phyloP scores from a whole-genome alignment of 1,139 yeast species.

The Meyerozyma guilliermondii region DNA sequence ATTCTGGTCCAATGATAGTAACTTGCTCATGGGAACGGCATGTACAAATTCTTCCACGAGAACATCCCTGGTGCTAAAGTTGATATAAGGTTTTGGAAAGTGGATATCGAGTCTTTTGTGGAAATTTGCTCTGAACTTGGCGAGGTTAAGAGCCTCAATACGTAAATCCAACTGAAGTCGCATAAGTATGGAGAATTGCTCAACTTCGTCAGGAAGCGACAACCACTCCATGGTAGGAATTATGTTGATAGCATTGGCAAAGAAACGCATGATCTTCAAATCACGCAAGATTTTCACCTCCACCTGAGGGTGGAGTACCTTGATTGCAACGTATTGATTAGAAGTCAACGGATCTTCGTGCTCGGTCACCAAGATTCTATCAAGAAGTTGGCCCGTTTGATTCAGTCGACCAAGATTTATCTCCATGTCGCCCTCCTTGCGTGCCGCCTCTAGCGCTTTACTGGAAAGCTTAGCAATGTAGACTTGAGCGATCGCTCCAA shows the following conservation, averaged over 20 bases:
- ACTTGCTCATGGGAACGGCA: constrained; percentile 75
- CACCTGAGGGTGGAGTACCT: constrained; percentile 87
- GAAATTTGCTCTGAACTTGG: constrained; percentile 64
- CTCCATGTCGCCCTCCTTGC: constrained; percentile 21
- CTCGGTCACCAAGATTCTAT: constrained; percentile 34
- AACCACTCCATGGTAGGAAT: constrained; percentile 98
- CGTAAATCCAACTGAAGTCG: constrained; percentile 81
- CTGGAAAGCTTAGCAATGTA: constrained; percentile 65
- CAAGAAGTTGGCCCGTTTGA: constrained; percentile 22
- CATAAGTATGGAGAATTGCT: constrained; percentile 83
- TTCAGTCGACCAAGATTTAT: constrained; percentile 9
- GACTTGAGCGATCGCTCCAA: constrained; percentile 97
- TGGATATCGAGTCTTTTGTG: constrained; percentile 55
- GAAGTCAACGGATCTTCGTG: constrained; percentile 33
- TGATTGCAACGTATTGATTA: constrained; percentile 73
- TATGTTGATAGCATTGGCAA: constrained; percentile 62
- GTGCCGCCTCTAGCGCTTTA: constrained; percentile 33
- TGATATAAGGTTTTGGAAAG: constrained; percentile 75
- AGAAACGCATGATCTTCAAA: constrained; percentile 72
- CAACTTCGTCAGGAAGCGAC: constrained; percentile 90
- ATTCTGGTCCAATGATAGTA: constrained; percentile 43
- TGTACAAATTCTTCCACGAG: constrained; percentile 81
- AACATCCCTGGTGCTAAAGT: constrained; percentile 64
- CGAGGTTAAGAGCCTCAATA: constrained; percentile 79
- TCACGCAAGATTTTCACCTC: constrained; percentile 72